Conservation (phyloP, 129 eudicot species). For the Escallonia herrerae region DNA sequence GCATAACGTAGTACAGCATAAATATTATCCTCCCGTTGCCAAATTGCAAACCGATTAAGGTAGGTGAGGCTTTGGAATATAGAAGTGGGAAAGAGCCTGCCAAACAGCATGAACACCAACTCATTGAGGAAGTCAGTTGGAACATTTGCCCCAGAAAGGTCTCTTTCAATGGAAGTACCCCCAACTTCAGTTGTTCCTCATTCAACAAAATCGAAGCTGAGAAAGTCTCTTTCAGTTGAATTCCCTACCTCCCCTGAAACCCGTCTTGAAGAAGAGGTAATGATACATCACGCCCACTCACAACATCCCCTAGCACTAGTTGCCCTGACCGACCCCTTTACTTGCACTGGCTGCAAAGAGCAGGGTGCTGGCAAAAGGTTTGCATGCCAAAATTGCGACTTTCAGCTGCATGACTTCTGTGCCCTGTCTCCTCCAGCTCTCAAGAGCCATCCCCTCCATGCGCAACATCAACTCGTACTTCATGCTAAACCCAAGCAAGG, state of each 20-base stretch:
- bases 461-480: constrained; percentile 70
- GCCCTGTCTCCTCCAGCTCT: constrained; percentile 66
- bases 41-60: background rate
- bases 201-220: background rate
- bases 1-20: background rate
- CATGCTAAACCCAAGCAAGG: constrained; percentile 66
- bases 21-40: constrained; percentile 1
- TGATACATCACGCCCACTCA: constrained; percentile 49
- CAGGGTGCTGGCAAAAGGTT: constrained; percentile 70
- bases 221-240: constrained; percentile 26
- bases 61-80: background rate
- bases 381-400: constrained; percentile 60
- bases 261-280: constrained; percentile 21
- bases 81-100: background rate
- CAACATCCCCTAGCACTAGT: constrained; percentile 54
- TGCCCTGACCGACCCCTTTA: constrained; percentile 33
- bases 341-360: constrained; percentile 86
- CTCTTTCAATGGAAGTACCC: constrained; percentile 6
- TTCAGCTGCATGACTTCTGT: constrained; percentile 84
- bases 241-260: constrained; percentile 58
- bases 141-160: background rate
- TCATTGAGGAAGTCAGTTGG: constrained; percentile 9
- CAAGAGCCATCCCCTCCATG: constrained; percentile 66
- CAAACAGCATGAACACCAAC: constrained; percentile 2
- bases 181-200: background rate